These are phyloP conservation scores for Aureobasidium sp. DNA, from an alignment of 2,329 filamentous ascomycete genomes.

Conservation along the genomic window DNA sequence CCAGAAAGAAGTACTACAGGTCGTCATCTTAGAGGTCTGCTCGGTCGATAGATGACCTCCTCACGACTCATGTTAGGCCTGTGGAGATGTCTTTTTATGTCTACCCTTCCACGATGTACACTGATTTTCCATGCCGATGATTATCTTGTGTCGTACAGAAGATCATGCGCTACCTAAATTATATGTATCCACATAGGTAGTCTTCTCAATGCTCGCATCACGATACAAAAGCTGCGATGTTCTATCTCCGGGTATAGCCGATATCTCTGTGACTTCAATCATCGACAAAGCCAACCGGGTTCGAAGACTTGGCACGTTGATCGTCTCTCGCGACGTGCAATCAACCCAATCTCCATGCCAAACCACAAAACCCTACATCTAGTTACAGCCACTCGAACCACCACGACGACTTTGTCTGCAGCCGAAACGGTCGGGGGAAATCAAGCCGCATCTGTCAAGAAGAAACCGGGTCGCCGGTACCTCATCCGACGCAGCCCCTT, in stretches of 20 bases:
- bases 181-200: not conserved
- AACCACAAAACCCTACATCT: slow-evolving; percentile 1
- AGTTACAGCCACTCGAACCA: not conserved
- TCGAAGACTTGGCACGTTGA: not conserved
- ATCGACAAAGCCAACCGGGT: not conserved
- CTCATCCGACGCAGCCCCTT: not conserved
- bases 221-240: not conserved
- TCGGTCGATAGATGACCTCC: not conserved
- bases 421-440: slow-evolving; percentile 7
- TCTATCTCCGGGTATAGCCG: slow-evolving; percentile 4
- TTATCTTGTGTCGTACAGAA: not conserved
- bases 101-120: no score
- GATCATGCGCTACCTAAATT: not conserved
- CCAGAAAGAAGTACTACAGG: not conserved
- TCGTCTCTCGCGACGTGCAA: not conserved
- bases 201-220: not conserved
- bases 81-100: no score
- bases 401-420: not conserved
- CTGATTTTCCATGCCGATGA: no score
- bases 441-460: slow-evolving; percentile 1
- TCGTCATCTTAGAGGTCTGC: not conserved
- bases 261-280: slow-evolving; percentile 1
- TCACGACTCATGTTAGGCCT: not conserved
- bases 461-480: slow-evolving; percentile 4
- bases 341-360: not conserved